Evolutionary conservation across 1,284 basidiomycete genomes (phyloP).

Genomic region (Sanghuangporus weigelae): DNA sequence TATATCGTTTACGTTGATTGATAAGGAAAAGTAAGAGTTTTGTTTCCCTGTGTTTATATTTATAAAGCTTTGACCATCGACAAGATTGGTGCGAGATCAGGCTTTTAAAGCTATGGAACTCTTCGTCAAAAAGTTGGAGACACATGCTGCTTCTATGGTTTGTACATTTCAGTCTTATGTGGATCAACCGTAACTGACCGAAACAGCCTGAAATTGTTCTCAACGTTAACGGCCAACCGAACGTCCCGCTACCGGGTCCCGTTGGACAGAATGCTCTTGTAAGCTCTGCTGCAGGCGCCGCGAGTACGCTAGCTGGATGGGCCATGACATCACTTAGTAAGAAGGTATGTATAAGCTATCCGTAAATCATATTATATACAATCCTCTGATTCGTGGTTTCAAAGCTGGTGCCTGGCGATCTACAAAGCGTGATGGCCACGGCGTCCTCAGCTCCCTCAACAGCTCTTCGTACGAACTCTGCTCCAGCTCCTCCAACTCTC

Average conservation of each 20-base stretch:
- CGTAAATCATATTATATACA: not conserved
- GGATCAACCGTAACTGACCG: not conserved
- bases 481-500: slow-evolving; percentile 25
- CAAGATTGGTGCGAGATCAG: slow-evolving; percentile 85
- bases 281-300: slow-evolving; percentile 83
- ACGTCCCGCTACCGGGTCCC: slow-evolving; percentile 29
- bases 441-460: slow-evolving; percentile 23
- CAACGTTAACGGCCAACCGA: slow-evolving; percentile 33
- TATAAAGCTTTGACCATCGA: not conserved
- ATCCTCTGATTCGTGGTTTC: slow-evolving; percentile 1
- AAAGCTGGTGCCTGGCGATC: slow-evolving; percentile 65
- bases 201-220: slow-evolving; percentile 64
- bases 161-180: slow-evolving; percentile 20
- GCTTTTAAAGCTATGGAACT: slow-evolving; percentile 88
- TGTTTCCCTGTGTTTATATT: not conserved
- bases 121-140: slow-evolving; percentile 81
- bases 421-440: slow-evolving; percentile 58
- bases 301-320: slow-evolving; percentile 89
- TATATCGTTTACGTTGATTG: slow-evolving; percentile 75
- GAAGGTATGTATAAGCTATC: slow-evolving; percentile 43
- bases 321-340: slow-evolving; percentile 84
- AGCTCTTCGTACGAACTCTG: slow-evolving; percentile 35
- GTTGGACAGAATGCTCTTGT: slow-evolving; percentile 59
- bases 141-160: slow-evolving; percentile 76
- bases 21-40: slow-evolving; percentile 79